Evolutionary conservation across 2,329 filamentous ascomycete genomes (phyloP), one percentile per base, ranked within the genome.

Genomic region (Daldinia eschscholtzii): DNA sequence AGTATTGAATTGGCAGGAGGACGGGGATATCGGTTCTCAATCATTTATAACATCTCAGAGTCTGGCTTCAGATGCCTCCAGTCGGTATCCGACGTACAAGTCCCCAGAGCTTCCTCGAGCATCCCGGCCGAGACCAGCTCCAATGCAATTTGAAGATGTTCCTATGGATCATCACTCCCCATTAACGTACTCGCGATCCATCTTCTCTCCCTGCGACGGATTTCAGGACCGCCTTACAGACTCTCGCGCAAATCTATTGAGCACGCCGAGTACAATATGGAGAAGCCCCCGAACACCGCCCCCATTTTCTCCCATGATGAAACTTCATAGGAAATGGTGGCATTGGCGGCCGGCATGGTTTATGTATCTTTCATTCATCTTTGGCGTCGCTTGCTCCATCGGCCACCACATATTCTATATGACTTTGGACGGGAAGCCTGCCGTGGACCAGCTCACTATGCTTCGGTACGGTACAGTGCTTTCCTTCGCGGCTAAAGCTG

Each of bases 341-440:
- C 76, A 80, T 64, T 84, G 81, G 81, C 79, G 78, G 18, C 72
- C 79, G 3, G 76, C 78, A 1, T 79, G 77, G 65, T 72, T 73
- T 57, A 81, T 82, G 79, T 79, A 80, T 55, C n/a, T 78, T 6
- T 77, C 79, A 60, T 77, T 81, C 42, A 6, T 80, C 13, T 75
- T 80, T n/a, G 81, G 81, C 2, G 46, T 81, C 13, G 60, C 73
- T 26, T 81, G 79, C 35, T 79, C 81, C 15, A 57, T 79, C 18
- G 78, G 76, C 12, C 81, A 82, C 63, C 80, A 83, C 65, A 59
- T 77, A 39, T 83, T 79, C 69, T 82, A 83, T 70, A 64, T 65
- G 6, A 66, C 71, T 1, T 72, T 82, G 9, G 59, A 81, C 58
- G 79, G 77, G 7, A 73, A 73, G 46, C 72, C 74, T 1, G 80